A percentile compares a stretch with the other conserved stretches of the same genome.
These are phyloP conservation scores for Lasiodiplodia theobromae DNA, from an alignment of 2,329 filamentous ascomycete species.

Conservation along the genomic window DNA sequence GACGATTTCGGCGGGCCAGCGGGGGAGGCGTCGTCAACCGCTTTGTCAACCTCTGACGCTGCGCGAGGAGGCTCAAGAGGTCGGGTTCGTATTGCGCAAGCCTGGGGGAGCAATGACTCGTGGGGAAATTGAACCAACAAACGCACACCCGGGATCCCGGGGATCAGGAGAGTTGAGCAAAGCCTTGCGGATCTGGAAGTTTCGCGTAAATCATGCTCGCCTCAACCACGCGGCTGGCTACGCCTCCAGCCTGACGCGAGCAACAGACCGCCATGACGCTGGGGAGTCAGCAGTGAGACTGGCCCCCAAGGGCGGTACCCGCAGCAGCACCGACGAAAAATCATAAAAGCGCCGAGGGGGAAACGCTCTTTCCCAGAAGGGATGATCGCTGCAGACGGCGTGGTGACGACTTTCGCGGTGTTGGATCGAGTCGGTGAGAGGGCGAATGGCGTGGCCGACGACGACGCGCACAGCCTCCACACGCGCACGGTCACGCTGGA, in stretches of 20 bases:
- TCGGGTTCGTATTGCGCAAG: conserved; percentile 21
- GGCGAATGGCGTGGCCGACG: conserved; percentile 10
- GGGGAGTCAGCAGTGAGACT: not conserved
- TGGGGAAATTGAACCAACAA: conserved; percentile 13
- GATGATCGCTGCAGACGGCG: conserved; percentile 1
- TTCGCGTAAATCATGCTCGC: conserved; percentile 21
- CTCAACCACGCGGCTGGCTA: conserved; percentile 7
- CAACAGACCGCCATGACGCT: not conserved
- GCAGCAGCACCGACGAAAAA: conserved; percentile 2
- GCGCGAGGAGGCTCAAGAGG: conserved; percentile 3
- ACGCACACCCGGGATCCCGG: conserved; percentile 6
- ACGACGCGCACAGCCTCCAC: conserved; percentile 22
- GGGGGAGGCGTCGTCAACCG: conserved; percentile 7
- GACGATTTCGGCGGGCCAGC: not conserved
- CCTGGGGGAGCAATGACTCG: conserved; percentile 7
- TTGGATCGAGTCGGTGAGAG: conserved; percentile 23
- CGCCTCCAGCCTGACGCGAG: conserved; percentile 8
- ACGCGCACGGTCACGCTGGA: conserved; percentile 2
- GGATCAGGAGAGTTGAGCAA: conserved; percentile 5
- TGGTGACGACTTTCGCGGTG: not conserved
- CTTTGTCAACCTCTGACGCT: conserved; percentile 17
- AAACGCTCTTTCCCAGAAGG: not conserved
- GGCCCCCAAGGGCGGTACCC: conserved; percentile 10
- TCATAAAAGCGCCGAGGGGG: conserved; percentile 5
- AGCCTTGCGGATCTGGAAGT: conserved; percentile 12